Percentiles rank a stretch among this genome's conserved stretches.
These are phyloP conservation scores for Seiridium unicorne DNA, from an alignment of 2,329 filamentous ascomycete genomes.

Conservation along the genomic window DNA sequence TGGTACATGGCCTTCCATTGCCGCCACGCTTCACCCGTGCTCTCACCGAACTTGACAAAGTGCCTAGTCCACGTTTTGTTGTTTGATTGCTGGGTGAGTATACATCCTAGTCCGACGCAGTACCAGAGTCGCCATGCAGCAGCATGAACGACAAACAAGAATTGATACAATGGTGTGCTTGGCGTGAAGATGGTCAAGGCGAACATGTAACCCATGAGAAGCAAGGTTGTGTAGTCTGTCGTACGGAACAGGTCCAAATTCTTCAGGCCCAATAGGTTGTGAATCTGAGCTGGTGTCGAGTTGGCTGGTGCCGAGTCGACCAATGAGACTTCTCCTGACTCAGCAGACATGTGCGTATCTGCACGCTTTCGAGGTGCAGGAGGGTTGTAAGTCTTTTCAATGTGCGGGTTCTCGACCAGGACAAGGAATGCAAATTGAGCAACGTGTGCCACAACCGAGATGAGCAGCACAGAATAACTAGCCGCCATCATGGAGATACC, in stretches of 20 bases:
- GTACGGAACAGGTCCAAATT: constrained; percentile 89
- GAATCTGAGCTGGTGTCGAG: constrained; percentile 61
- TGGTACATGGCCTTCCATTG: constrained; percentile 98
- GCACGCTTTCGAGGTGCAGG: constrained; percentile 69
- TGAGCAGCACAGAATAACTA: constrained; percentile 96
- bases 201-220: constrained; percentile 75
- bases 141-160: constrained; percentile 79
- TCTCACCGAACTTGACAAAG: constrained; percentile 96
- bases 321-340: constrained; percentile 11
- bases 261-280: constrained; percentile 77
- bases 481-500: constrained; percentile 97
- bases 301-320: constrained; percentile 17
- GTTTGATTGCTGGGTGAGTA: constrained; percentile 82
- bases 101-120: constrained; percentile 79
- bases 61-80: constrained; percentile 95
- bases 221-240: constrained; percentile 77
- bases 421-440: constrained; percentile 93
- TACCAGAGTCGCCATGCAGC: constrained; percentile 88
- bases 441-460: constrained; percentile 91
- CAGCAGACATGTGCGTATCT: constrained; percentile 18
- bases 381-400: constrained; percentile 88
- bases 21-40: constrained; percentile 85
- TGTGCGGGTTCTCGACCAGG: constrained; percentile 93
- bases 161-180: constrained; percentile 70
- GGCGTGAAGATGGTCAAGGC: constrained; percentile 74